These are phyloP conservation scores for Colletotrichum agaves DNA, from an alignment of 2,329 filamentous ascomycete species.

Conservation along the genomic window DNA sequence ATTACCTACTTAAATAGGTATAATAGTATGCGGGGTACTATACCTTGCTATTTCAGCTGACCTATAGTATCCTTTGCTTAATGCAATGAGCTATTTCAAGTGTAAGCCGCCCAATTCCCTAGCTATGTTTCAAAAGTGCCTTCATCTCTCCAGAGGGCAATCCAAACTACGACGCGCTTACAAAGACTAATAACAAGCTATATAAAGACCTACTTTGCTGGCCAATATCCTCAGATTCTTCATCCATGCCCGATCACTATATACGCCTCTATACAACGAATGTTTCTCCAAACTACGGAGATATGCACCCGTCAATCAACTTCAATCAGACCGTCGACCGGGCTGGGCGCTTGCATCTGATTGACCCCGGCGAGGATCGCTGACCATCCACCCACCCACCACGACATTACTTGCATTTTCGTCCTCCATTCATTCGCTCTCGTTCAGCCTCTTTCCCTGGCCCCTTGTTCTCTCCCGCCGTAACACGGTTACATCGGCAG, in stretches of 20 bases:
- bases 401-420: constrained; percentile 30
- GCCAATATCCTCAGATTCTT: no score
- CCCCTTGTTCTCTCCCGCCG: constrained; percentile 5
- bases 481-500: constrained; percentile 26
- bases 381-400: constrained; percentile 14
- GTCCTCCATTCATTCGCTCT: constrained; percentile 26
- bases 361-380: constrained; percentile 30
- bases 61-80: constrained; percentile 14
- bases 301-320: background rate
- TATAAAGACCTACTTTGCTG: no score
- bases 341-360: constrained; percentile 38
- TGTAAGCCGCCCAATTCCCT: constrained; percentile 8
- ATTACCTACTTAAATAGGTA: no score
- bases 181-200: no score
- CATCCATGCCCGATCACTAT: background rate
- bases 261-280: background rate
- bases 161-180: no score
- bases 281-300: background rate
- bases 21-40: no score
- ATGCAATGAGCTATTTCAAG: constrained; percentile 31
- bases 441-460: constrained; percentile 1
- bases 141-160: no score
- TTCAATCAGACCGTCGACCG: constrained; percentile 4
- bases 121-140: background rate
- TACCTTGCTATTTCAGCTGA: background rate